A percentile compares a stretch with the other conserved stretches of the same genome.
These are phyloP conservation scores for Neurospora sp. DNA, from an alignment of 495 filamentous ascomycete genomes.

Conservation along the genomic window DNA sequence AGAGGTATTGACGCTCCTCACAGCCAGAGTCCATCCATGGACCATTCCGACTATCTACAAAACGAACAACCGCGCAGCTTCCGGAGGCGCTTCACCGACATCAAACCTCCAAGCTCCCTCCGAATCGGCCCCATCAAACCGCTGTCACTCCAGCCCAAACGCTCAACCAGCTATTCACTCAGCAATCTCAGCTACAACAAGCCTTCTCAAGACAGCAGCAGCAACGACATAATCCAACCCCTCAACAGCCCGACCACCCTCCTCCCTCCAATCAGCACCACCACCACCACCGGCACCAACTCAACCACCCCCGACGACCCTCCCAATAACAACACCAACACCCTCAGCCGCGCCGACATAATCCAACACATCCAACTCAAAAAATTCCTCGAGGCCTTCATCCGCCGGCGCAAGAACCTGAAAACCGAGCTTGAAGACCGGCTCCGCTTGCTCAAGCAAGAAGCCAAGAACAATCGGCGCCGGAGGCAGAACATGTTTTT, in stretches of 20 bases:
- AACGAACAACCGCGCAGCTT: neutral
- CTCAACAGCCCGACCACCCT: neutral
- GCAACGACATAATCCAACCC: neutral
- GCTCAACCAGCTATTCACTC: neutral
- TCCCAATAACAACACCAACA: neutral
- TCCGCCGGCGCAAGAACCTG: neutral
- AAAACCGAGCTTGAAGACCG: neutral
- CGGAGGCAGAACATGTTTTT: neutral
- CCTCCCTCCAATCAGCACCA: neutral
- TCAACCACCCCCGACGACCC: neutral
- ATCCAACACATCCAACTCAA: neutral
- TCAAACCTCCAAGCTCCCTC: neutral
- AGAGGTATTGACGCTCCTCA: too few species aligned
- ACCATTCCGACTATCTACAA: neutral
- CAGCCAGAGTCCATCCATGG: neutral
- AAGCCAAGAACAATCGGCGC: neutral
- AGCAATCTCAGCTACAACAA: neutral
- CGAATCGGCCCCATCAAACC: neutral
- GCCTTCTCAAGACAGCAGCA: neutral
- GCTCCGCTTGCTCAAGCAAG: neutral
- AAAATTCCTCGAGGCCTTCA: neutral
- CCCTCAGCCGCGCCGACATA: neutral
- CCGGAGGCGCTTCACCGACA: neutral
- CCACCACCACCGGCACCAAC: neutral
- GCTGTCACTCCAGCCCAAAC: neutral